These are phyloP conservation scores for Dissophora globulifera DNA, from an alignment of 192 early-diverging fungal species.

Conservation along the genomic window DNA sequence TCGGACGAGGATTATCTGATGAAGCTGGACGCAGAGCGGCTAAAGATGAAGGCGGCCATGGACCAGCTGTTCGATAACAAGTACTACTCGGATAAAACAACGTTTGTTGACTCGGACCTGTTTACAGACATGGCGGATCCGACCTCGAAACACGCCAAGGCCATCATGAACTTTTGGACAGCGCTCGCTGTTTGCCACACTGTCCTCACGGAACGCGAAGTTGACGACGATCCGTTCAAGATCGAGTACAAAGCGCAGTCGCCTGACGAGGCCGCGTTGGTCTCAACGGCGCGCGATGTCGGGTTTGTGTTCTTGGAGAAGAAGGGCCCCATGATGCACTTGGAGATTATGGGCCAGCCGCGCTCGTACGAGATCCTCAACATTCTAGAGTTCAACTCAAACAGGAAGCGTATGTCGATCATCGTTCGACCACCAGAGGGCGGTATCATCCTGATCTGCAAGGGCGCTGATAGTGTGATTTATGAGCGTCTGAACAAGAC, in stretches of 20 bases:
- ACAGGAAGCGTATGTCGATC: slow-evolving; percentile 97
- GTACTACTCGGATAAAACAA: slow-evolving; percentile 69
- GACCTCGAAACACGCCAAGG: slow-evolving; percentile 66
- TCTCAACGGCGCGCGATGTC: slow-evolving; percentile 84
- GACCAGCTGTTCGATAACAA: slow-evolving; percentile 66
- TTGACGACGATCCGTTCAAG: slow-evolving; percentile 55
- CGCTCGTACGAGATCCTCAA: slow-evolving; percentile 73
- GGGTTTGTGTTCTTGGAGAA: slow-evolving; percentile 86
- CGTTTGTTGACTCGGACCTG: slow-evolving; percentile 76
- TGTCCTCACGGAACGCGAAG: slow-evolving; percentile 73
- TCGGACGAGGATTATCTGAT: slow-evolving; percentile 40
- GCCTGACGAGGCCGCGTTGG: slow-evolving; percentile 95
- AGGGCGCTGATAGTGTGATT: slow-evolving; percentile 97
- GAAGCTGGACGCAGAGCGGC: slow-evolving; percentile 53
- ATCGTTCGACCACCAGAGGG: slow-evolving; percentile 82
- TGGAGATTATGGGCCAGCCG: slow-evolving; percentile 81
- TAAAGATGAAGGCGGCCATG: slow-evolving; percentile 70
- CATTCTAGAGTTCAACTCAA: slow-evolving; percentile 91
- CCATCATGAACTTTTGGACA: slow-evolving; percentile 83
- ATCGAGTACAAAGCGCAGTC: slow-evolving; percentile 93
- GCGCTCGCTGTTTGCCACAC: slow-evolving; percentile 91
- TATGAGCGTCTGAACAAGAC: slow-evolving; percentile 77
- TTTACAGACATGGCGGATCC: slow-evolving; percentile 70
- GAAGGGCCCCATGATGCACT: slow-evolving; percentile 69
- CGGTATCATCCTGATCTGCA: slow-evolving; percentile 83